phyloP scores from a whole-genome alignment of 148 eudicot species.

The Dysphania ambrosioides region DNA sequence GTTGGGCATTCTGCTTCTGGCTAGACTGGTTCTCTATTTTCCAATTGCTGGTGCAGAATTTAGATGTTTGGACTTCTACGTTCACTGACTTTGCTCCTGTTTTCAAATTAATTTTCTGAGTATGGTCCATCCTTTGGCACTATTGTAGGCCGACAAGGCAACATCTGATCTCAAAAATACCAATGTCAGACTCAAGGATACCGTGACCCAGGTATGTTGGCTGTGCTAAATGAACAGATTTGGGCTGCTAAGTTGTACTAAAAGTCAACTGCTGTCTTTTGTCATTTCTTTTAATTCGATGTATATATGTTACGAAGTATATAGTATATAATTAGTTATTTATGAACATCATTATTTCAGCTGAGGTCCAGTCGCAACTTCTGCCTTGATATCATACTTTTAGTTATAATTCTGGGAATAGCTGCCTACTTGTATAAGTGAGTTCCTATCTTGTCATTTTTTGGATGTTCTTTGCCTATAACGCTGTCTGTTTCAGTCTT shows the following conservation, averaged over 20 bases:
- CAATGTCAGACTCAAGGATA: constrained; percentile 63
- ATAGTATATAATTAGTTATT: not conserved
- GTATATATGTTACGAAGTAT: not conserved
- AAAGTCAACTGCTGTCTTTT: not conserved
- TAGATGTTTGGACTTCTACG: not conserved
- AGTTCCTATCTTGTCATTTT: constrained; percentile 19
- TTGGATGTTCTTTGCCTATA: not conserved
- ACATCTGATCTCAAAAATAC: constrained; percentile 47
- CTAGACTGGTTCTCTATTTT: not conserved
- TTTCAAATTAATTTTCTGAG: not conserved
- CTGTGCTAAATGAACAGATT: not conserved
- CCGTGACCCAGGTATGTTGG: constrained; percentile 39
- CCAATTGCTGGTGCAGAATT: not conserved
- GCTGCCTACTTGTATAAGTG: constrained; percentile 68
- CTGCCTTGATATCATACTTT: constrained; percentile 56
- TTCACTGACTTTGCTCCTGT: not conserved
- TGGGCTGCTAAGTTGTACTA: not conserved
- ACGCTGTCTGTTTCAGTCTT: not conserved
- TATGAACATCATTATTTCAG: constrained; percentile 32
- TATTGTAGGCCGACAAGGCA: constrained; percentile 45
- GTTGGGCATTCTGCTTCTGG: not conserved
- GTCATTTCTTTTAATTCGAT: not conserved
- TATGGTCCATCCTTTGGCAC: not conserved
- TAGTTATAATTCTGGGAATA: constrained; percentile 55
- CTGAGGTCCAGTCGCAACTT: constrained; percentile 68